Conservation (phyloP, 1,139 yeast genomes). For the Debaryomyces subglobosus region DNA sequence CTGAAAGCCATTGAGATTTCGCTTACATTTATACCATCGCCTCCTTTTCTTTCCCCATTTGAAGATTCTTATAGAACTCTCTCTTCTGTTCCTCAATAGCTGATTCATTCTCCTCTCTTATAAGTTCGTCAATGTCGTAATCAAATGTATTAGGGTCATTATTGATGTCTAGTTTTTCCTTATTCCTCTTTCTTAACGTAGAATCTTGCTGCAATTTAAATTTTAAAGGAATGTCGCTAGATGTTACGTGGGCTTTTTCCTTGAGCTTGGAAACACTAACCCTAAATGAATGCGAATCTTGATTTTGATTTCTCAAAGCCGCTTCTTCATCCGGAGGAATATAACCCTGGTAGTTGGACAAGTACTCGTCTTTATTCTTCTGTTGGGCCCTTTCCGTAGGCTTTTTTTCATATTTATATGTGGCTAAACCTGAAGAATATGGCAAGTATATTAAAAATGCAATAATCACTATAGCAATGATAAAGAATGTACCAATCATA, state of each 20-base stretch:
- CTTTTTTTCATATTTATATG: slow-evolving; percentile 26
- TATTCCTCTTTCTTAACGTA: slow-evolving; percentile 24
- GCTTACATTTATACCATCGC: slow-evolving; percentile 27
- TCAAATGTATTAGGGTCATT: slow-evolving; percentile 38
- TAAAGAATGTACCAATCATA: slow-evolving; percentile 16
- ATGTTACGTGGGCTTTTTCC: slow-evolving; percentile 36
- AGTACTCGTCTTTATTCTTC: background rate
- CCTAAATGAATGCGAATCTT: slow-evolving; percentile 16
- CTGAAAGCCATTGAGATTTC: background rate
- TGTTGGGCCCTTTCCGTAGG: slow-evolving; percentile 11
- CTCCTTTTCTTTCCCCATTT: slow-evolving; percentile 34
- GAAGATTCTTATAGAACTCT: slow-evolving; percentile 30
- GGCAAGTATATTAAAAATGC: slow-evolving; percentile 39
- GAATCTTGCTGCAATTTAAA: slow-evolving; percentile 30
- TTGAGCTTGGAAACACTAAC: slow-evolving; percentile 33
- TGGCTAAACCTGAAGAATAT: slow-evolving; percentile 42
- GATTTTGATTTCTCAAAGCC: slow-evolving; percentile 15
- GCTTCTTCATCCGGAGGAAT: slow-evolving; percentile 45
- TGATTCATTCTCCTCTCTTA: slow-evolving; percentile 29
- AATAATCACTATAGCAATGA: slow-evolving; percentile 32
- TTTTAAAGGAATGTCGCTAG: slow-evolving; percentile 44
- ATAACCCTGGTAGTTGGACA: slow-evolving; percentile 28
- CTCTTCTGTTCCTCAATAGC: slow-evolving; percentile 25
- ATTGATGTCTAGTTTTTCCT: slow-evolving; percentile 38
- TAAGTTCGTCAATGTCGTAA: slow-evolving; percentile 35